Percentiles rank a stretch among this genome's conserved stretches.
These are phyloP conservation scores for Zopfochytrium polystomum DNA, from an alignment of 371 early-diverging fungal genomes.

Conservation along the genomic window DNA sequence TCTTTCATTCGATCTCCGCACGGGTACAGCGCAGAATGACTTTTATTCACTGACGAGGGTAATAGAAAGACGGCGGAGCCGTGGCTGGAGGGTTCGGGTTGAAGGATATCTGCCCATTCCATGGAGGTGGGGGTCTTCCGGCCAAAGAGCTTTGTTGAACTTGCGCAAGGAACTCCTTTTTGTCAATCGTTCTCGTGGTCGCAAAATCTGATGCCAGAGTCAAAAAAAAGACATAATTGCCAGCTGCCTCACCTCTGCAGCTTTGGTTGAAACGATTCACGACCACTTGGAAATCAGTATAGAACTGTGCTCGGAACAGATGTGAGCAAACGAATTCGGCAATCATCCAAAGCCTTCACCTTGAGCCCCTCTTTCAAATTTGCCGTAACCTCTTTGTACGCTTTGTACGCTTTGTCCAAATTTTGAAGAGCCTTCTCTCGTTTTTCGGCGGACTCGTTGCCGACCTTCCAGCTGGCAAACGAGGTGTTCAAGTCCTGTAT, in stretches of 20 bases:
- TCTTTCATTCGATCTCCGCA: too few relatives aligned
- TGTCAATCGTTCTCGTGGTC: background rate
- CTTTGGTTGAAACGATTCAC: background rate
- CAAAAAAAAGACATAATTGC: background rate
- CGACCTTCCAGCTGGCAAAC: background rate
- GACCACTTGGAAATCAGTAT: background rate
- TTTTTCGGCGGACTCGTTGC: conserved; percentile 18
- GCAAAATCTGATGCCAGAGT: background rate
- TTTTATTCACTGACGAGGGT: too few relatives aligned
- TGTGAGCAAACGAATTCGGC: background rate
- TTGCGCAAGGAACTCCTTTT: background rate
- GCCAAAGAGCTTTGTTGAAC: background rate
- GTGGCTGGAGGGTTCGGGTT: conserved; percentile 2
- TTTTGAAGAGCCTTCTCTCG: conserved; percentile 67
- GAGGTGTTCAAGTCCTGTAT: background rate
- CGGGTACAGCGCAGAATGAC: too few relatives aligned
- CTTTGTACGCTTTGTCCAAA: conserved; percentile 63
- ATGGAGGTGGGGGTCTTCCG: background rate
- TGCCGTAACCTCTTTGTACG: conserved; percentile 62
- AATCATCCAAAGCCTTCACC: conserved; percentile 9
- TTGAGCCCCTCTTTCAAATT: conserved; percentile 69
- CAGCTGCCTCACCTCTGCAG: background rate
- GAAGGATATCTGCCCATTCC: background rate
- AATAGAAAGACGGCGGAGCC: background rate
- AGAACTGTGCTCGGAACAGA: background rate